Evolutionary conservation across 225 moss, liverwort and hornwort genomes (phyloP).

Genomic region (Climacium dendroides): DNA sequence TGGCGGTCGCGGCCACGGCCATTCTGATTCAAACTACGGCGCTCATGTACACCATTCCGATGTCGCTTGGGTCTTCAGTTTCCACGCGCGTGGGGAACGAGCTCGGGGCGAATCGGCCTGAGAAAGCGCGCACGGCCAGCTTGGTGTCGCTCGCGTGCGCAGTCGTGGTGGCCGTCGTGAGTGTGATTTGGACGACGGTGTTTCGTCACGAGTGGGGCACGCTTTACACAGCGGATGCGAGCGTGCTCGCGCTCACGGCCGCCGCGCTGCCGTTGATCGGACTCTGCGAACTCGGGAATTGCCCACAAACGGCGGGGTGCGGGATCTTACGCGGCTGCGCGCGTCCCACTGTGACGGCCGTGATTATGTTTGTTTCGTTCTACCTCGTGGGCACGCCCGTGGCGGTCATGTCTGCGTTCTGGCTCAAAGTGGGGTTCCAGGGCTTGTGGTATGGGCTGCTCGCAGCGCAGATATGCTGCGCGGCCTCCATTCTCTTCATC

Average conservation of each 20-base stretch:
- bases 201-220: slow-evolving; percentile 79
- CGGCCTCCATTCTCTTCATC: slow-evolving; percentile 17
- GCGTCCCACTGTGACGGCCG: slow-evolving; percentile 59
- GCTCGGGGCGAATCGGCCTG: slow-evolving; percentile 77
- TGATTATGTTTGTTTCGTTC: slow-evolving; percentile 80
- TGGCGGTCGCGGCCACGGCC: slow-evolving; percentile 83
- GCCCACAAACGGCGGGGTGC: slow-evolving; percentile 86
- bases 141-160: slow-evolving; percentile 59
- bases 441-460: slow-evolving; percentile 91
- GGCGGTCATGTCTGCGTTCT: slow-evolving; percentile 74
- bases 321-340: slow-evolving; percentile 84
- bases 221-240: slow-evolving; percentile 60
- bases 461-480: slow-evolving; percentile 87
- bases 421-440: slow-evolving; percentile 64
- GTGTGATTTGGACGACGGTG: slow-evolving; percentile 60
- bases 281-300: slow-evolving; percentile 92
- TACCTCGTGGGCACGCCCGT: slow-evolving; percentile 88
- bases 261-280: slow-evolving; percentile 71
- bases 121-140: slow-evolving; percentile 62
- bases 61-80: slow-evolving; percentile 71
- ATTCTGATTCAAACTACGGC: slow-evolving; percentile 89
- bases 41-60: slow-evolving; percentile 86
- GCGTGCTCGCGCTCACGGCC: slow-evolving; percentile 69
- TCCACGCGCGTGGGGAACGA: slow-evolving; percentile 93
- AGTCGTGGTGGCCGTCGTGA: slow-evolving; percentile 48